These are phyloP conservation scores for Yamadazyma sp. DNA, from an alignment of 1,139 yeast genomes.

Conservation along the genomic window DNA sequence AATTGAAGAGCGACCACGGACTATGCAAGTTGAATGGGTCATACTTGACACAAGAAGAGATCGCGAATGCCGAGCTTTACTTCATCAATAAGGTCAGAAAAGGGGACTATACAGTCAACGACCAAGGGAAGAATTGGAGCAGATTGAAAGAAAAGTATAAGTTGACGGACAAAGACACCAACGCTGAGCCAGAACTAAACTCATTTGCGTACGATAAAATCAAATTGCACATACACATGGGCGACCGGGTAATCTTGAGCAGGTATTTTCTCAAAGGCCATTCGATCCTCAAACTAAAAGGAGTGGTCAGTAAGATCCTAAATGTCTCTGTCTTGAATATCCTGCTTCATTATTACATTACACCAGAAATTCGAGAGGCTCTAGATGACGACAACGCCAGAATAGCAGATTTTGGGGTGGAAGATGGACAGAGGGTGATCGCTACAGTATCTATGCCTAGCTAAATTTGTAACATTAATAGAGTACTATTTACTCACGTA, in stretches of 20 bases:
- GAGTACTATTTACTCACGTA: constrained; percentile 28
- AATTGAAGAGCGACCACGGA: constrained; percentile 3
- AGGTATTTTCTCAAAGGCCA: constrained; percentile 24
- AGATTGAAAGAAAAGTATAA: constrained; percentile 25
- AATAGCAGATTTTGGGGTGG: constrained; percentile 28
- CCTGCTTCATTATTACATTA: constrained; percentile 19
- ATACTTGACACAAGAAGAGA: constrained; percentile 41
- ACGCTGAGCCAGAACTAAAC: neutral
- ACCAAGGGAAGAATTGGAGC: constrained; percentile 24
- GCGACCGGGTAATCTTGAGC: constrained; percentile 7
- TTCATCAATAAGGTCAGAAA: constrained; percentile 53
- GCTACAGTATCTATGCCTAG: constrained; percentile 11
- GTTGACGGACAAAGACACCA: constrained; percentile 1
- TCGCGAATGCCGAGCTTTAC: constrained; percentile 66
- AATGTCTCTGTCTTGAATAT: constrained; percentile 17
- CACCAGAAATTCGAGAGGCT: constrained; percentile 15
- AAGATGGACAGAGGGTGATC: constrained; percentile 9
- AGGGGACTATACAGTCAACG: constrained; percentile 23
- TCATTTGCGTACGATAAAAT: constrained; percentile 14
- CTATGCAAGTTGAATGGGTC: constrained; percentile 56
- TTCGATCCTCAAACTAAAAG: constrained; percentile 31
- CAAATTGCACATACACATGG: constrained; percentile 11
- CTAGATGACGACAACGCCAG: constrained; percentile 36
- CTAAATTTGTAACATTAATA: constrained; percentile 9
- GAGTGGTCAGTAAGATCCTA: constrained; percentile 19